Percentiles rank a stretch among this genome's conserved stretches.
These are phyloP conservation scores for Mercurialis annua DNA, from an alignment of 345 rosid genomes.

Conservation along the genomic window DNA sequence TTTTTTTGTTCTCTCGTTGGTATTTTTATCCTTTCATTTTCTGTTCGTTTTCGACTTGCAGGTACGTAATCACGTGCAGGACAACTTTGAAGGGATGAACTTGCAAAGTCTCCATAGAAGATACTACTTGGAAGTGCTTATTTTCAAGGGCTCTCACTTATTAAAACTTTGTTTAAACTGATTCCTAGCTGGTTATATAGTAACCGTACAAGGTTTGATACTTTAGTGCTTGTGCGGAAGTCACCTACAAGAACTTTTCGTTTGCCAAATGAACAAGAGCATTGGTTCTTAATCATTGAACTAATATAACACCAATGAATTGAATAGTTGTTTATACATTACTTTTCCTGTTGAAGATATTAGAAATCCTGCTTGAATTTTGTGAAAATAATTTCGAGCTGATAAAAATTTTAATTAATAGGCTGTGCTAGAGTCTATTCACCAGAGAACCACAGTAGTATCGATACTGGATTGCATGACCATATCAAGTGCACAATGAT, in stretches of 20 bases:
- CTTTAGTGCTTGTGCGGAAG: conserved; percentile 83
- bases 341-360: too few relatives aligned
- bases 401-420: not conserved
- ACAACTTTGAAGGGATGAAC: conserved; percentile 90
- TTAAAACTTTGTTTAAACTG: conserved; percentile 84
- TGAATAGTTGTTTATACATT: not conserved
- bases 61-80: conserved; percentile 98
- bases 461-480: too few relatives aligned
- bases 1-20: too few relatives aligned
- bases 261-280: conserved; percentile 86
- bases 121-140: conserved; percentile 73
- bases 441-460: too few relatives aligned
- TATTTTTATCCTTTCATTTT: conserved; percentile 6
- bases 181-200: conserved; percentile 90
- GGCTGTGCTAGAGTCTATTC: not conserved
- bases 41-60: conserved; percentile 29
- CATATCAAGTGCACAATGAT: too few relatives aligned
- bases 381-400: not conserved
- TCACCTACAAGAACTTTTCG: conserved; percentile 89
- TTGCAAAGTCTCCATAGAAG: conserved; percentile 87
- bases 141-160: conserved; percentile 89
- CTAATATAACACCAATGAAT: not conserved
- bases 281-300: not conserved
- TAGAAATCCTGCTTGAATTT: too few relatives aligned
- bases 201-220: conserved; percentile 77